phyloP scores from a whole-genome alignment of 495 filamentous ascomycete genomes.

The Penicillium taxi region DNA sequence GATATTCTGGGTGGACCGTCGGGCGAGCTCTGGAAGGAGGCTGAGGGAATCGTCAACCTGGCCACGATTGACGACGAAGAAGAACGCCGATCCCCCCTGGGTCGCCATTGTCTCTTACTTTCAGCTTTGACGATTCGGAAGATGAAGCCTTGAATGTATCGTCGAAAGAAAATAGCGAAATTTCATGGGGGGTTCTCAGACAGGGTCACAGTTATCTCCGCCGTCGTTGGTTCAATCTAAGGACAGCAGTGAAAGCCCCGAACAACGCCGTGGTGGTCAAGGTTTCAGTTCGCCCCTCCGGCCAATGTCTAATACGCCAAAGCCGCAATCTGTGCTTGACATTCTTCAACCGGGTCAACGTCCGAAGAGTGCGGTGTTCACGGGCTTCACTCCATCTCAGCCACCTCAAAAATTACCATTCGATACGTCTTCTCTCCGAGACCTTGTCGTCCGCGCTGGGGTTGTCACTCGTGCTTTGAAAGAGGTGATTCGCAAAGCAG shows the following conservation, averaged over 20 bases:
- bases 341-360: conserved; percentile 64
- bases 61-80: conserved; percentile 79
- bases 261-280: no score
- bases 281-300: conserved; percentile 11
- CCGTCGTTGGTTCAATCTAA: conserved; percentile 13
- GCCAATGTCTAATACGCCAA: conserved; percentile 42
- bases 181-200: conserved; percentile 22
- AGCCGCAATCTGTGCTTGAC: conserved; percentile 74
- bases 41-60: conserved; percentile 78
- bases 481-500: conserved; percentile 70
- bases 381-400: conserved; percentile 32
- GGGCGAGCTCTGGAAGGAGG: conserved; percentile 69
- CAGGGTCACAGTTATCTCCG: not conserved
- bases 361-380: conserved; percentile 39
- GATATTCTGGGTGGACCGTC: conserved; percentile 56
- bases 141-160: conserved; percentile 43
- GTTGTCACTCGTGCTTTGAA: conserved; percentile 65
- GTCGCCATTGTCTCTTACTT: conserved; percentile 44
- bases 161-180: conserved; percentile 30
- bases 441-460: conserved; percentile 77
- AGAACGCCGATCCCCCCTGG: conserved; percentile 36
- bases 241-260: conserved; percentile 20
- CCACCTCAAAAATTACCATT: conserved; percentile 76
- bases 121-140: conserved; percentile 53
- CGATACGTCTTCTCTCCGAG: conserved; percentile 80